Evolutionary conservation across 2,329 filamentous ascomycete species (phyloP).

Genomic region (Monosporascus sp.): DNA sequence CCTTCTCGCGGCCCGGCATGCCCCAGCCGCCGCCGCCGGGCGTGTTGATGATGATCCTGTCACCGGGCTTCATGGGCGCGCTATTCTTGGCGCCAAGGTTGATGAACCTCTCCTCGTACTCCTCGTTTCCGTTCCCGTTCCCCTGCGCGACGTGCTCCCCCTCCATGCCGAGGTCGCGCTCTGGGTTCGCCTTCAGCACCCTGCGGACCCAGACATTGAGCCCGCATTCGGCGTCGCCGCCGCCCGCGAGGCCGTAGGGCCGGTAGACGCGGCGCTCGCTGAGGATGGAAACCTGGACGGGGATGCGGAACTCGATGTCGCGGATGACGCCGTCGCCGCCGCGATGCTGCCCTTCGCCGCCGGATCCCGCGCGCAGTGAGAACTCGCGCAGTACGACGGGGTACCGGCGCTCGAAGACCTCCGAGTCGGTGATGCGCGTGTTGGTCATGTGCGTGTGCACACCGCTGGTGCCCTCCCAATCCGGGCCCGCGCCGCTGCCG

Average conservation of each 20-base stretch:
- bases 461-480: conserved; percentile 64
- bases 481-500: conserved; percentile 63
- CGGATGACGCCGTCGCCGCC: conserved; percentile 67
- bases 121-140: conserved; percentile 26
- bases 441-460: conserved; percentile 78
- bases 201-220: conserved; percentile 83
- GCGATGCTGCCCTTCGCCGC: conserved; percentile 54
- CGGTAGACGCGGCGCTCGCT: conserved; percentile 66
- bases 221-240: conserved; percentile 71
- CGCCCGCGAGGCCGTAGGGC: conserved; percentile 78
- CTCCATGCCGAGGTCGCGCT: conserved; percentile 26
- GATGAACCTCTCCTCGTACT: conserved; percentile 57
- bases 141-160: conserved; percentile 14
- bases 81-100: conserved; percentile 78
- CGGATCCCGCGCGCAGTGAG: conserved; percentile 51
- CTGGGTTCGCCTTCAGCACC: conserved; percentile 53
- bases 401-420: conserved; percentile 69
- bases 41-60: conserved; percentile 71
- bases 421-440: conserved; percentile 69
- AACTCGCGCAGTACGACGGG: conserved; percentile 65
- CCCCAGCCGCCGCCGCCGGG: conserved; percentile 80
- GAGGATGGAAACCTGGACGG: conserved; percentile 68
- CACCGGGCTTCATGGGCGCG: conserved; percentile 68
- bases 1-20: conserved; percentile 50
- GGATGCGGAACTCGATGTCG: conserved; percentile 69